A percentile compares a stretch with the other conserved stretches of the same genome.
These are phyloP conservation scores for Coniferiporia sulphurascens DNA, from an alignment of 1,284 basidiomycete genomes.

Conservation along the genomic window DNA sequence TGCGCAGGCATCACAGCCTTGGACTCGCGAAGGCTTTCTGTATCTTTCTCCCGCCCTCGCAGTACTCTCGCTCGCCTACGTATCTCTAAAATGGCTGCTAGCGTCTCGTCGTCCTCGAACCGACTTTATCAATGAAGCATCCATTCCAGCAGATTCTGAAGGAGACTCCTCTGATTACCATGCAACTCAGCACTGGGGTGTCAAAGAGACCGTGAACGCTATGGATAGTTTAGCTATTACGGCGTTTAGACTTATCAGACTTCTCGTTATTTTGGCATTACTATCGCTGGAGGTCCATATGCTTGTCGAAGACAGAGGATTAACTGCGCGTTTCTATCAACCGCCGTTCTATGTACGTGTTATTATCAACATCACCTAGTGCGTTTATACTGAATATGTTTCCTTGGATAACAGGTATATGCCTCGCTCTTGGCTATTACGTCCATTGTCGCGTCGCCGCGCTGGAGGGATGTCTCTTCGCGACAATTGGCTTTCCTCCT, in stretches of 20 bases:
- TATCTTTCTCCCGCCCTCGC: not conserved
- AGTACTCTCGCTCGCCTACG: not conserved
- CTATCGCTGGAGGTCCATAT: slow-evolving; percentile 7
- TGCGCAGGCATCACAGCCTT: not conserved
- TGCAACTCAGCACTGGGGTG: too few relatives aligned
- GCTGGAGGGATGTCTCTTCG: slow-evolving; percentile 8
- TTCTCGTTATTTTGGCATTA: slow-evolving; percentile 2
- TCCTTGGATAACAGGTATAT: slow-evolving; percentile 11
- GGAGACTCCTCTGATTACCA: too few relatives aligned
- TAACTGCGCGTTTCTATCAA: not conserved
- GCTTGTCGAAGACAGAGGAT: not conserved
- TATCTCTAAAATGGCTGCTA: not conserved
- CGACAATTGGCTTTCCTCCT: slow-evolving; percentile 32
- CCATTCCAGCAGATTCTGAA: not conserved
- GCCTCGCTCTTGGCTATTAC: slow-evolving; percentile 21
- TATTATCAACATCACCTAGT: not conserved
- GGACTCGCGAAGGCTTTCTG: not conserved
- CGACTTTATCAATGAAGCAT: not conserved
- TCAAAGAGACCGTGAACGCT: not conserved
- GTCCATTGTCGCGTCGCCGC: slow-evolving; percentile 20
- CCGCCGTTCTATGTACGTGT: slow-evolving; percentile 7
- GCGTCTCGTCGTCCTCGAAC: too few relatives aligned
- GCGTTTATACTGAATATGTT: not conserved
- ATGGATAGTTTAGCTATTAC: slow-evolving; percentile 6
- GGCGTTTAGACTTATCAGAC: slow-evolving; percentile 4